Conservation (phyloP, 2,329 filamentous ascomycete species). For the Alternaria brassicae region DNA sequence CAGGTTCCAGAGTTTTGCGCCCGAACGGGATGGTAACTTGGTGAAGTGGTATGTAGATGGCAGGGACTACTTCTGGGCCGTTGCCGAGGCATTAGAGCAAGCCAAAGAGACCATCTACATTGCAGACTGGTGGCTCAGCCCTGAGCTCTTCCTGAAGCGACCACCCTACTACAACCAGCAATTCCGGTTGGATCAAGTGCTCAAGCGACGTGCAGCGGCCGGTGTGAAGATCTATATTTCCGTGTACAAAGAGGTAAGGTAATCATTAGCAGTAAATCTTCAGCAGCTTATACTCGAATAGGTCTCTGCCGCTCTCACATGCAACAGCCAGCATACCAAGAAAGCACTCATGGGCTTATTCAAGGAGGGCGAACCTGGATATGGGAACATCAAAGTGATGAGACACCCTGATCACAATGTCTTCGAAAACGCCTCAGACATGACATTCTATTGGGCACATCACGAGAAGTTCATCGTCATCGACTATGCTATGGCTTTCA, state of each 20-base stretch:
- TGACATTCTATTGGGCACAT: constrained; percentile 98
- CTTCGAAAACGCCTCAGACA: constrained; percentile 90
- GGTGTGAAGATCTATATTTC: constrained; percentile 95
- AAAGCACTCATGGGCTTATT: constrained; percentile 82
- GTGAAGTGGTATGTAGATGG: constrained; percentile 99
- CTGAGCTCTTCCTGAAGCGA: constrained; percentile 82
- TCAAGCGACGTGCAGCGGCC: constrained; percentile 88
- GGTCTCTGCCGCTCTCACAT: constrained; percentile 68
- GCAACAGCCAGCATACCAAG: constrained; percentile 93
- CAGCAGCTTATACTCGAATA: constrained; percentile 18
- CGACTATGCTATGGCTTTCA: constrained; percentile 89
- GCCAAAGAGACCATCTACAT: constrained; percentile 96
- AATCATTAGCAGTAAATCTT: too few species aligned
- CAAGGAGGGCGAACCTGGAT: constrained; percentile 78
- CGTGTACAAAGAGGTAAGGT: constrained; percentile 80
- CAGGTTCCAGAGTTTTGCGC: constrained; percentile 90
- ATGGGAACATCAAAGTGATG: constrained; percentile 88
- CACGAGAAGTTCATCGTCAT: constrained; percentile 98
- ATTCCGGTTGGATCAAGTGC: constrained; percentile 82
- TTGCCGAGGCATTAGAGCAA: constrained; percentile 86
- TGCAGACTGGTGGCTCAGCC: constrained; percentile 95
- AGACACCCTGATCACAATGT: constrained; percentile 95
- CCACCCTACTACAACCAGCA: constrained; percentile 84
- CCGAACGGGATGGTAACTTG: constrained; percentile 81
- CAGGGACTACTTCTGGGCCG: constrained; percentile 91